Percentiles rank a stretch among this genome's conserved stretches.
Conservation (phyloP, 257 asterid genomes). For the Anisodus tanguticus region DNA sequence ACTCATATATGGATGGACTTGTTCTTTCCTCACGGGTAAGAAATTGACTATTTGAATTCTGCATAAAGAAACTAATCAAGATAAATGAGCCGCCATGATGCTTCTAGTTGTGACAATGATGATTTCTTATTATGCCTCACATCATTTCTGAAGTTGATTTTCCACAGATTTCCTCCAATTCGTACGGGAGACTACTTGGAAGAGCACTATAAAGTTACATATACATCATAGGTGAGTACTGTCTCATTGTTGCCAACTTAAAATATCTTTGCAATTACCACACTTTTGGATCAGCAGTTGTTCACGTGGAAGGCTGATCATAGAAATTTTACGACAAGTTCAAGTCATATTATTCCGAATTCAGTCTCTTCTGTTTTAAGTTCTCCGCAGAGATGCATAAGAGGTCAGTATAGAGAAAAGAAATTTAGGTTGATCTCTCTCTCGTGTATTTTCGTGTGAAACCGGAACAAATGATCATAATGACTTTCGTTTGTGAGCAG, state of each 20-base stretch:
- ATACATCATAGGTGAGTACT: constrained; percentile 31
- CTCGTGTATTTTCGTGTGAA: neutral
- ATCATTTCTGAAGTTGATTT: neutral
- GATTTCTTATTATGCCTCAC: neutral
- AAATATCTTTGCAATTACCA: neutral
- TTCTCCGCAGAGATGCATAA: neutral
- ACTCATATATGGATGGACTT: neutral
- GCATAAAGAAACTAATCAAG: constrained; percentile 8
- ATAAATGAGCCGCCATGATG: neutral
- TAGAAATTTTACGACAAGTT: neutral
- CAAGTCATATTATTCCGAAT: neutral
- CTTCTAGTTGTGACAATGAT: neutral
- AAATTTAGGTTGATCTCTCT: neutral
- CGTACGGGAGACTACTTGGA: constrained; percentile 58
- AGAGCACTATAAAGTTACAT: constrained; percentile 50
- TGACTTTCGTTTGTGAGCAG: neutral
- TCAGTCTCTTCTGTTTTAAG: neutral
- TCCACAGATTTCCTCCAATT: constrained; percentile 58
- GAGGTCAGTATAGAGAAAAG: neutral
- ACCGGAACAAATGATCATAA: neutral
- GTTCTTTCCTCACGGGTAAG: neutral
- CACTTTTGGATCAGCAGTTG: neutral
- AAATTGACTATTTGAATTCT: neutral
- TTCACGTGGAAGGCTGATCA: neutral
- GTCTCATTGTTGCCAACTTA: neutral